Percentiles rank a stretch among this genome's conserved stretches.
phyloP scores from a whole-genome alignment of 1,284 basidiomycete genomes.

The Trichosporon asahii region DNA sequence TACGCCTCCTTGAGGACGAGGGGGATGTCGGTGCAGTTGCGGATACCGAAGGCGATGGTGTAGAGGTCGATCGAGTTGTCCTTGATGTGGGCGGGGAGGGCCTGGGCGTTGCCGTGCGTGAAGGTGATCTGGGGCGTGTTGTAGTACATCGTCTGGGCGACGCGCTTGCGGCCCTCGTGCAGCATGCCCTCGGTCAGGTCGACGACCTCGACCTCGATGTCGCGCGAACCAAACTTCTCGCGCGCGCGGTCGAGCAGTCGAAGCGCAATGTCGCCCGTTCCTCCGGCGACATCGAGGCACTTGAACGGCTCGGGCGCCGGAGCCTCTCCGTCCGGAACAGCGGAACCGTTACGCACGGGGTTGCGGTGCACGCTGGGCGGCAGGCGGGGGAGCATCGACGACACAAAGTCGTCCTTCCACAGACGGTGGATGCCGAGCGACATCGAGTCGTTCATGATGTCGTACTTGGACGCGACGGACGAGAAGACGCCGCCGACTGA shows the following conservation, averaged over 20 bases:
- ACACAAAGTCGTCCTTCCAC: conserved; percentile 95
- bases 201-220: conserved; percentile 83
- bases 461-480: conserved; percentile 92
- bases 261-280: conserved; percentile 96
- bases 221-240: conserved; percentile 80
- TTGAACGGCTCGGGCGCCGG: conserved; percentile 54
- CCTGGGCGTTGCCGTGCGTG: conserved; percentile 89
- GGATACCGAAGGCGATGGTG: conserved; percentile 97
- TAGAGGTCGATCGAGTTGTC: conserved; percentile 89
- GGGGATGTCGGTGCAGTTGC: conserved; percentile 93
- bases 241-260: conserved; percentile 88
- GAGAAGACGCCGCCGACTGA: conserved; percentile 87
- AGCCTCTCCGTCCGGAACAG: conserved; percentile 48
- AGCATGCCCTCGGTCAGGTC: conserved; percentile 98
- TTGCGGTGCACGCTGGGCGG: conserved; percentile 45
- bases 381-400: conserved; percentile 65
- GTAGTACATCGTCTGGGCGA: conserved; percentile 94
- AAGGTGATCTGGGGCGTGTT: conserved; percentile 89
- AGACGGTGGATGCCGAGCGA: conserved; percentile 93
- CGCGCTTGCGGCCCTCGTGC: conserved; percentile 81
- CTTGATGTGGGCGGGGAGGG: conserved; percentile 61
- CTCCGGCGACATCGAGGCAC: conserved; percentile 95
- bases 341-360: conserved; percentile 39
- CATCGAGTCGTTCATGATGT: conserved; percentile 98
- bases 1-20: conserved; percentile 85